Conservation (phyloP, 371 early-diverging fungal species). For the Dinochytrium kinnereticum region DNA sequence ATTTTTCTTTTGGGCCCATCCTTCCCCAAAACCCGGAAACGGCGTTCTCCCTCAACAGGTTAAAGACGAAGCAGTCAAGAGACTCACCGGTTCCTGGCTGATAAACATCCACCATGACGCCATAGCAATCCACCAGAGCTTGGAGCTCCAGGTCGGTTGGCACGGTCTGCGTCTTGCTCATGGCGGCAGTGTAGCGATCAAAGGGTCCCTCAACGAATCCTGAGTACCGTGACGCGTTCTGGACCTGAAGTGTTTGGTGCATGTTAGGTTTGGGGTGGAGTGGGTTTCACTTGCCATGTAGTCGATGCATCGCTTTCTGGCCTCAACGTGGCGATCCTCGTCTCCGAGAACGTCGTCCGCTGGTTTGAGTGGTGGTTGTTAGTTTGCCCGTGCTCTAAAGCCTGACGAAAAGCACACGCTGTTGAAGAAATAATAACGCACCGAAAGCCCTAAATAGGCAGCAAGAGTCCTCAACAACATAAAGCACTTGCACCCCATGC, state of each 20-base stretch:
- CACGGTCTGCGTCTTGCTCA: background rate
- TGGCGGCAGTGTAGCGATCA: background rate
- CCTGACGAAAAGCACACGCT: too few species aligned
- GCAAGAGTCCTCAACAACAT: conserved; percentile 16
- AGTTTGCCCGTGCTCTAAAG: background rate
- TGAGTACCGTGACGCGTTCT: background rate
- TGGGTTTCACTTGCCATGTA: conserved; percentile 10
- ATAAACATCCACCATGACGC: background rate
- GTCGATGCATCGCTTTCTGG: background rate
- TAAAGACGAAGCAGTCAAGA: background rate
- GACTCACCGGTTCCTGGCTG: conserved; percentile 11
- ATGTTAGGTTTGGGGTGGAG: background rate
- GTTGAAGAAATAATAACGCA: background rate
- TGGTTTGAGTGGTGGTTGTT: background rate
- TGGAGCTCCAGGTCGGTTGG: conserved; percentile 18
- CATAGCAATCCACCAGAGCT: background rate
- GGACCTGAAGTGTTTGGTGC: background rate
- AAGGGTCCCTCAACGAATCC: background rate
- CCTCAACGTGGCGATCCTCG: conserved; percentile 3
- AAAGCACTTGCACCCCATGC: conserved; percentile 9
- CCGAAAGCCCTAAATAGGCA: conserved; percentile 2
- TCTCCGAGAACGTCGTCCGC: conserved; percentile 14
- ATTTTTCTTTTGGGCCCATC: too few species aligned
- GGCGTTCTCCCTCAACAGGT: background rate
- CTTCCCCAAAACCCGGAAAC: too few species aligned